phyloP scores from a whole-genome alignment of 208 protist species.

The Leishmania arabica region DNA sequence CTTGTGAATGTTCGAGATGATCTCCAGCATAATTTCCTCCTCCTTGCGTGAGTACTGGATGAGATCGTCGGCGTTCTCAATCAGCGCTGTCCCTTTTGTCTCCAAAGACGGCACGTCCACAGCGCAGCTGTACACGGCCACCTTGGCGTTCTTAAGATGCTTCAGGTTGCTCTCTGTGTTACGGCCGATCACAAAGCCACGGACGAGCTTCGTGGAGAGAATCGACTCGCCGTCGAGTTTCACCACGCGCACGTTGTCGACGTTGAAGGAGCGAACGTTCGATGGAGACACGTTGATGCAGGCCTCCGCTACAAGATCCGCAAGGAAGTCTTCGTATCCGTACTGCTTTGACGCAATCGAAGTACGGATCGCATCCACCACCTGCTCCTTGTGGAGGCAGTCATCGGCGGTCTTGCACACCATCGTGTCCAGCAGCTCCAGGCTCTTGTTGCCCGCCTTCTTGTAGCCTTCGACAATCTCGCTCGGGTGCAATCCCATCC shows the following conservation, averaged over 20 bases:
- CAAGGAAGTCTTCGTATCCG: slow-evolving; percentile 96
- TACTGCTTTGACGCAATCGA: slow-evolving; percentile 97
- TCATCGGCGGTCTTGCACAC: slow-evolving; percentile 79
- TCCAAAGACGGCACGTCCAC: slow-evolving; percentile 98
- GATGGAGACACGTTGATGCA: slow-evolving; percentile 97
- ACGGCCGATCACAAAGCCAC: slow-evolving; percentile 98
- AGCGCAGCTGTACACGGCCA: slow-evolving; percentile 98
- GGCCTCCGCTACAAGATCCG: slow-evolving; percentile 94
- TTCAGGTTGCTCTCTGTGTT: slow-evolving; percentile 93
- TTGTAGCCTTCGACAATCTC: slow-evolving; percentile 99
- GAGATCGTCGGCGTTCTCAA: slow-evolving; percentile 98
- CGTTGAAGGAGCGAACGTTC: slow-evolving; percentile 96
- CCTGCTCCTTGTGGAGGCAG: slow-evolving; percentile 80
- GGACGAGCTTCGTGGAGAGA: slow-evolving; percentile 92
- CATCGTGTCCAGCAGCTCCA: slow-evolving; percentile 91
- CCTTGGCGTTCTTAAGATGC: slow-evolving; percentile 95
- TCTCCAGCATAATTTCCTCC: slow-evolving; percentile 97
- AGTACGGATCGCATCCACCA: slow-evolving; percentile 77
- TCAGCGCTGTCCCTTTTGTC: slow-evolving; percentile 98
- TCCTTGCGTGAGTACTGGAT: slow-evolving; percentile 97
- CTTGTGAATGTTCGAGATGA: slow-evolving; percentile 96
- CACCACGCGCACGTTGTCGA: slow-evolving; percentile 99
- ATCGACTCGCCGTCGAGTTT: slow-evolving; percentile 98
- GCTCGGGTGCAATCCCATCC: slow-evolving; percentile 97
- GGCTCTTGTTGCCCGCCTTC: slow-evolving; percentile 91